Base-by-base conservation (phyloP, 2,329 filamentous ascomycete species). In the Xylaria sp. region DNA sequence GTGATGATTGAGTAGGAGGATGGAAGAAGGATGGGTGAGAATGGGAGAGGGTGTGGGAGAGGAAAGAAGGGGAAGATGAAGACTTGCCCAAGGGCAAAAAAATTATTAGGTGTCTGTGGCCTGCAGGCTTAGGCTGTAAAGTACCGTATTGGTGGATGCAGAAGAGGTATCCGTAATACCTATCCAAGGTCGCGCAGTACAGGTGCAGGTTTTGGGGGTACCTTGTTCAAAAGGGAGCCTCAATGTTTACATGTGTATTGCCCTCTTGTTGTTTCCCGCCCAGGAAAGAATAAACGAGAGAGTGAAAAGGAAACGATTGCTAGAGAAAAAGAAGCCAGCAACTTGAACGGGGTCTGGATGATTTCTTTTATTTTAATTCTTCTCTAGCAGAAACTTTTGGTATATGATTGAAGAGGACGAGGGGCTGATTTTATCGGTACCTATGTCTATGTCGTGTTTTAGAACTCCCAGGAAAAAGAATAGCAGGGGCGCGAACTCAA, bases 81-180 rank as follows among this genome's bases (percentile, higher is more conserved):
- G 64, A 48, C 55, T 71, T 53, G 70, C 65, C 59, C 54, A 64
- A 68, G 63, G 67, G 67, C 64, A 69, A 71, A 72, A 51, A 72
- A 69, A 70, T 61, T 70, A 64, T 69, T 64, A 64, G 68, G 68
- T 71, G 64, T 69, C 69, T 71, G 69, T 72, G 70, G 61, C 61
- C 69, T 71, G 69, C 66, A 69, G 67, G 65, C 64, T 67, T 55
- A 60, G 60, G 62, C 57, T 50, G 54, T 45, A 55, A 50, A 54
- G 55, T 57, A 58, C 54, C 8, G 62, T 65, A 64, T 71, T 67
- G 67, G 69, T 70, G 56, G 69, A 59, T 60, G 67, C 58, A 57
- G 57, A 42, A 50, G 45, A 64, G 56, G 56, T 68, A 64, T 36
- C 67, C 48, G 45, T 56, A 42, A 24, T 47, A 45, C 36, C 21